Evolutionary conservation across 139 green algal species (phyloP).

Genomic region (Chlorella vulgaris): DNA sequence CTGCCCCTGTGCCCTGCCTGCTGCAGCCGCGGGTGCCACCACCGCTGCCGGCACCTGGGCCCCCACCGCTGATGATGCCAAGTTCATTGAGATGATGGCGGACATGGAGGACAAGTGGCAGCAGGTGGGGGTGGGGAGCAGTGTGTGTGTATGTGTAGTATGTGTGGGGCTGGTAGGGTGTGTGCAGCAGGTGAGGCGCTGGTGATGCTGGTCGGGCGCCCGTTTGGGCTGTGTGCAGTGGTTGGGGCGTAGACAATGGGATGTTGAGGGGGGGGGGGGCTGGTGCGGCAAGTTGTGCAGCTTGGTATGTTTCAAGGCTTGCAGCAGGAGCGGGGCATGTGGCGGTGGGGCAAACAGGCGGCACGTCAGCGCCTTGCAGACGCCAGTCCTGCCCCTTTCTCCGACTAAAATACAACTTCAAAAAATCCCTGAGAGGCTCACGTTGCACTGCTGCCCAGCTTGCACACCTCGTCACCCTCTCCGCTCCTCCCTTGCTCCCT

Average conservation of each 20-base stretch:
- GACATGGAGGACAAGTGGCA: conserved; percentile 84
- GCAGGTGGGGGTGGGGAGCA: background rate
- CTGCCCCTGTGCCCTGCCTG: background rate
- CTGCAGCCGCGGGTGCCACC: conserved; percentile 59
- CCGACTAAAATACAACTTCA: no score
- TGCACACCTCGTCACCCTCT: background rate
- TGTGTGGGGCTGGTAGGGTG: background rate
- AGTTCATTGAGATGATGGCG: conserved; percentile 75
- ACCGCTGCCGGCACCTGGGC: conserved; percentile 84
- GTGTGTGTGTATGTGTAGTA: background rate
- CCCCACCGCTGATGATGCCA: conserved; percentile 69
- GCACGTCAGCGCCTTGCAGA: no score
- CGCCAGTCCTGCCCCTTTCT: no score
- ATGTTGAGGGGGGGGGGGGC: no score
- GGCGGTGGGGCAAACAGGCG: no score
- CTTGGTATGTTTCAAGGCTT: no score
- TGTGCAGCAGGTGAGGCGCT: background rate
- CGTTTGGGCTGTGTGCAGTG: no score
- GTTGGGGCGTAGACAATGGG: no score
- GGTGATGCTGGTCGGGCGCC: background rate
- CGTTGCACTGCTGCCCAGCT: no score
- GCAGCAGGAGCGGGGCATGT: no score
- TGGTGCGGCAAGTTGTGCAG: no score
- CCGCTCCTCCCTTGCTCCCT: background rate
- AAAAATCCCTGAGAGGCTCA: no score